Evolutionary conservation across 164 flowering plant species (phyloP), one percentile per base, ranked within the genome.

Genomic region (Macadamia tetraphylla): DNA sequence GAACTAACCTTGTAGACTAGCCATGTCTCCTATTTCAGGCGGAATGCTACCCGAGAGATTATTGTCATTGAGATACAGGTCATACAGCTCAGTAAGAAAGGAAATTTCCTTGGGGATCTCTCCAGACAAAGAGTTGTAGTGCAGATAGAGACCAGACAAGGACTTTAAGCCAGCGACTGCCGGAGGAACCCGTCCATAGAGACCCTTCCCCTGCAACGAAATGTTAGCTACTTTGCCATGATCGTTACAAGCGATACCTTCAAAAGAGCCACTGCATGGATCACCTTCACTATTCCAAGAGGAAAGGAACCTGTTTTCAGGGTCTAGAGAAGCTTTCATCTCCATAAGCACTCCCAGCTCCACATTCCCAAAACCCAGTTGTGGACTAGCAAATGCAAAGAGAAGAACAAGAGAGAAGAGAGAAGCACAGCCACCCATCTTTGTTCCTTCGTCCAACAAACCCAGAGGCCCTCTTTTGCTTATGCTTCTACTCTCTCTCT

Each of bases 41-140:
- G 98, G 97, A 23, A 94, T 88, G 15, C 58, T 71, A 7, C 98
- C 97, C 66, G 89, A 84, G 43, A 94, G 81, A 76, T 83, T 77
- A 70, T 94, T 94, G 6, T 92, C 89, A 75, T 94, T 84, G 56
- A 94, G 86, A 72, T 94, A 94, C 80, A 94, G 81, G 67, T 94
- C 99, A 61, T 81, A 66, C 23, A 94, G 87, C 73, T 82, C 72
- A 67, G 83, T 77, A 71, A 94, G 74, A 52, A 73, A 73, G 0
- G 91, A 79, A 62, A 94, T 80, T 71, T 94, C 96, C 64, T 62
- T 74, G 23, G 99, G 99, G 29, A 94, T 84, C 49, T 75, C 82
- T n/a, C 99, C 99, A 53, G 42, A 35, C 65, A 94, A 68, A 31
- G 79, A 68, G 72, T 94, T 94, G 77, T 82, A 94, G 70, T 94